phyloP scores from a whole-genome alignment of 176 grass and related monocot genomes.

The Alopecurus myosuroides region DNA sequence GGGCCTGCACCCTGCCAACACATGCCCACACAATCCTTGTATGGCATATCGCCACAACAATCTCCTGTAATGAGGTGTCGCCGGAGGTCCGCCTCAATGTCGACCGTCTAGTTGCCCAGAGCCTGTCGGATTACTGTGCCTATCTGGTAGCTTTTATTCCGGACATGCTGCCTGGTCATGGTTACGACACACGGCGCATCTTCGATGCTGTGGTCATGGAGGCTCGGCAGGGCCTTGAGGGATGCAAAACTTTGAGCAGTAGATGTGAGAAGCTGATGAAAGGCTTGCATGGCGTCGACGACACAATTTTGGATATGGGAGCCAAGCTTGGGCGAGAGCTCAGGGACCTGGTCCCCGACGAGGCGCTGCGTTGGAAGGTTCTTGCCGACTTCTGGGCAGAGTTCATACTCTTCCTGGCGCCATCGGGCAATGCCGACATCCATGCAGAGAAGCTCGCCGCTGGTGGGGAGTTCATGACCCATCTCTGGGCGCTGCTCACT shows the following conservation, averaged over 20 bases:
- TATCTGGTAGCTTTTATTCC: conserved; percentile 24
- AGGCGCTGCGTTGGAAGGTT: conserved; percentile 4
- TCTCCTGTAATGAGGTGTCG: background rate
- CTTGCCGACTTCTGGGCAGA: conserved; percentile 10
- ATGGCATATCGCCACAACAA: conserved; percentile 5
- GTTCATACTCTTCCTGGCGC: conserved; percentile 21
- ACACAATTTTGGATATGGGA: background rate
- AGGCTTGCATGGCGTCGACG: background rate
- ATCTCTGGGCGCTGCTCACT: too few relatives aligned
- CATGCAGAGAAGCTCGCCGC: conserved; percentile 15
- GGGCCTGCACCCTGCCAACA: conserved; percentile 7
- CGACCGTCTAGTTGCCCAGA: background rate
- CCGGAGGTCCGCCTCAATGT: background rate
- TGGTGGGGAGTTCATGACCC: too few relatives aligned
- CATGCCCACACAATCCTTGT: conserved; percentile 10
- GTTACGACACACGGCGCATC: conserved; percentile 9
- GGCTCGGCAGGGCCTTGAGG: background rate
- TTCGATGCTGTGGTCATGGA: conserved; percentile 13
- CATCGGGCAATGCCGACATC: background rate
- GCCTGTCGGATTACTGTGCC: conserved; percentile 21
- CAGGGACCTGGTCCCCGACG: background rate
- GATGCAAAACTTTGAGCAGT: background rate
- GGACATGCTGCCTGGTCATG: conserved; percentile 13
- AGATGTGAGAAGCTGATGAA: conserved; percentile 1
- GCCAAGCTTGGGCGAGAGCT: conserved; percentile 16